Evolutionary conservation across 169 alveolate genomes (phyloP), one percentile per base, ranked within the genome.

Genomic region (Cryptosporidium sp.): DNA sequence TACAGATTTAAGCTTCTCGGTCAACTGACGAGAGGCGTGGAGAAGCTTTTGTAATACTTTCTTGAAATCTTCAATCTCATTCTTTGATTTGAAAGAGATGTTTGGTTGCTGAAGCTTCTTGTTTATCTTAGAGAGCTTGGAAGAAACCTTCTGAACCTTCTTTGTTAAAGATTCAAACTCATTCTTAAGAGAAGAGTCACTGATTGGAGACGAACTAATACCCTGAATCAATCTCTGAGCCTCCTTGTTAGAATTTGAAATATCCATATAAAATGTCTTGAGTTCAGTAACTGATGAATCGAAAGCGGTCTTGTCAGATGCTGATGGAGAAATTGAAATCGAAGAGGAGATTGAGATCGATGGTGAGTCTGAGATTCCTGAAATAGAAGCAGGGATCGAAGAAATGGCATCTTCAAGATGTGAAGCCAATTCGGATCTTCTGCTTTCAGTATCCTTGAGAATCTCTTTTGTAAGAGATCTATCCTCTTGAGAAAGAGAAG

Each of bases 81-180:
- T 29, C 68, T 62, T 62, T 23, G 80, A 43, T 18, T 59, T 80
- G 55, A 80, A 62, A 3, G 73, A 80, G 37, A 62, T 37, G 29
- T 59, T 62, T 16, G 89, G 89, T n/a, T 80, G 73, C 21, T 80
- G 89, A 3, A 80, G 75, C 55, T 43, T 80, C 67, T 62, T 80
- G 9, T 62, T 43, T 7, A 80, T 43, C 62, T 45, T 80, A 0
- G n/a, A n/a, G 3, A 80, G 62, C 33, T 80, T 80, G 16, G 67
- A 48, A 43, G 73, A 31, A 1, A 61, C 67, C 16, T 59, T 80
- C 29, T 80, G 74, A 8, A 39, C 35, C 43, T 80, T 80, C 31
- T 41, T 80, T 26, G 48, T 26, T 5, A 80, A n/a, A 26, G 89
- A 80, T 18, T 80, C 75, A 21, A 37, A 41, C 10, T 59, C 89